phyloP scores from a whole-genome alignment of 305 asterid genomes.

The Withania somnifera region DNA sequence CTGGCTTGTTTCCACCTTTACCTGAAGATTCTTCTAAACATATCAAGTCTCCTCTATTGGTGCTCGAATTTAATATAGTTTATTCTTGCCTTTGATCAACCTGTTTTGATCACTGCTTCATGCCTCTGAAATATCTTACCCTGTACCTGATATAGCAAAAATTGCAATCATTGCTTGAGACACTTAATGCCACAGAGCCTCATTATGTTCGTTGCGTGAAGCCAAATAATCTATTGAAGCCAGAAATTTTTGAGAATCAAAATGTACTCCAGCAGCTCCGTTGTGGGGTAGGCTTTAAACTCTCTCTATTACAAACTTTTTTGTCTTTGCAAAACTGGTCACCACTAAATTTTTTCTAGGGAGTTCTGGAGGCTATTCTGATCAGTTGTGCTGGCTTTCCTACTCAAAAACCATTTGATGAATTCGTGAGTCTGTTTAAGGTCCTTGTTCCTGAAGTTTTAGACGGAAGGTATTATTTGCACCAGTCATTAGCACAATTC shows the following conservation, averaged over 20 bases:
- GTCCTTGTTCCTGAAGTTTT: slow-evolving; percentile 52
- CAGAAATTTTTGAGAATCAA: slow-evolving; percentile 71
- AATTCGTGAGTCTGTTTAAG: slow-evolving; percentile 57
- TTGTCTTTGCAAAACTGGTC: slow-evolving; percentile 6
- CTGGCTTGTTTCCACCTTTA: slow-evolving; percentile 72
- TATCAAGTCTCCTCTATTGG: slow-evolving; percentile 86
- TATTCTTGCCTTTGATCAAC: background rate
- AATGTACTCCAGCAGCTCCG: slow-evolving; percentile 89
- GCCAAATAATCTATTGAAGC: slow-evolving; percentile 85
- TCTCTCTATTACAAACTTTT: background rate
- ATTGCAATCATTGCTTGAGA: slow-evolving; percentile 85
- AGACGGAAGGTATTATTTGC: slow-evolving; percentile 41
- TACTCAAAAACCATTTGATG: slow-evolving; percentile 70
- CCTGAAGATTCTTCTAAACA: slow-evolving; percentile 78
- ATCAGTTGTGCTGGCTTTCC: slow-evolving; percentile 98
- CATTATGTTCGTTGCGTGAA: slow-evolving; percentile 86
- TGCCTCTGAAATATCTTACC: slow-evolving; percentile 1
- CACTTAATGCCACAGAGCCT: slow-evolving; percentile 80
- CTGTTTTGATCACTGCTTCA: background rate
- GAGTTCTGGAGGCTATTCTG: slow-evolving; percentile 96
- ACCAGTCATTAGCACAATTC: background rate
- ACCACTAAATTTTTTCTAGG: slow-evolving; percentile 31
- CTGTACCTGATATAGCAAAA: slow-evolving; percentile 50
- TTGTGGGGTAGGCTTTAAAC: slow-evolving; percentile 61
- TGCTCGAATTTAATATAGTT: slow-evolving; percentile 56